A percentile compares a stretch with the other conserved stretches of the same genome.
phyloP scores from a whole-genome alignment of 495 filamentous ascomycete genomes.

The Penicillium simplicissimum region DNA sequence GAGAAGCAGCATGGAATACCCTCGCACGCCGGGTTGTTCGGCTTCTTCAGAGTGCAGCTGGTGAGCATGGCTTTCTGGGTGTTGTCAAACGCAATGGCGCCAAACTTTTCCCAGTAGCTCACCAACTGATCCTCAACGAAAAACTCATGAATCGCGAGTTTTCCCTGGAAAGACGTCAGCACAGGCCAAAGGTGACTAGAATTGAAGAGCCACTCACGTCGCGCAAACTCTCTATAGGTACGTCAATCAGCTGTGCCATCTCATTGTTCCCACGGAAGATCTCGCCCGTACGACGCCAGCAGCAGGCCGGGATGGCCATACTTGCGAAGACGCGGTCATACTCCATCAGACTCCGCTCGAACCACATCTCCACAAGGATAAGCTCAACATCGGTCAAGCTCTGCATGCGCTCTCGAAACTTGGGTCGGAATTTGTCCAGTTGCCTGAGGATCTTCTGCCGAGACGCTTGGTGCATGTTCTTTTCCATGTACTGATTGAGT shows the following conservation, averaged over 20 bases:
- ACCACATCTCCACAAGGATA: constrained; percentile 97
- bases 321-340: constrained; percentile 98
- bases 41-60: constrained; percentile 87
- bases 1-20: constrained; percentile 95
- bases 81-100: constrained; percentile 95
- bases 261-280: constrained; percentile 98
- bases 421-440: constrained; percentile 88
- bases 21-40: constrained; percentile 67
- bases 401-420: constrained; percentile 94
- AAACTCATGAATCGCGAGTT: constrained; percentile 93
- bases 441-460: constrained; percentile 88
- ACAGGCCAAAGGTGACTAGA: neutral
- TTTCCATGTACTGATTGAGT: constrained; percentile 85
- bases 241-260: constrained; percentile 95
- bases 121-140: constrained; percentile 92
- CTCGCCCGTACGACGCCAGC: constrained; percentile 95
- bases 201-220: constrained; percentile 63
- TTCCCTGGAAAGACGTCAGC: constrained; percentile 59
- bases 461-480: constrained; percentile 72
- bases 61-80: constrained; percentile 97
- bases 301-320: constrained; percentile 98
- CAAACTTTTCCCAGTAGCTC: constrained; percentile 98
- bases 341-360: constrained; percentile 90
- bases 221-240: constrained; percentile 85
- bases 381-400: constrained; percentile 87